Conservation (phyloP, 176 grass and related monocot species). For the Rhynchospora breviuscula region DNA sequence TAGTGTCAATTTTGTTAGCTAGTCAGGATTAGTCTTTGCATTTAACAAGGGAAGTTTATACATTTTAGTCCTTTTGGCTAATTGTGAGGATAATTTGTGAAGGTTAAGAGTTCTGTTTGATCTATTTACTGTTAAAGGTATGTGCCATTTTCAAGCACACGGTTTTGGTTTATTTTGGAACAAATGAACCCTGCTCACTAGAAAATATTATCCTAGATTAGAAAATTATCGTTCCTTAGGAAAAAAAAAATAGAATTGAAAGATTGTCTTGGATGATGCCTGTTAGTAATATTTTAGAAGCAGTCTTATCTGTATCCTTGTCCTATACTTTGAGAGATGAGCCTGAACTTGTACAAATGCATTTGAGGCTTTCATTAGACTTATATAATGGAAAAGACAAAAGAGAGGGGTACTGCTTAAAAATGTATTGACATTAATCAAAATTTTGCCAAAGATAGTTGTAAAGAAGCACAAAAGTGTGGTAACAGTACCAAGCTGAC, state of each 20-base stretch:
- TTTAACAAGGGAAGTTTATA: background rate
- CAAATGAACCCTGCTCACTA: background rate
- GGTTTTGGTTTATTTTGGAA: background rate
- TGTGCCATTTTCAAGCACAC: background rate
- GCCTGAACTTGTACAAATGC: background rate
- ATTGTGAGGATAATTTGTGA: background rate
- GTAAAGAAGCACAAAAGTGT: background rate
- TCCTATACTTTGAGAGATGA: background rate
- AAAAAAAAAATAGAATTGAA: no score
- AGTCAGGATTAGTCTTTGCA: background rate
- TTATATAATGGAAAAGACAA: background rate
- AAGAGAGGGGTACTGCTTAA: background rate
- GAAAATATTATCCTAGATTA: constrained; percentile 1
- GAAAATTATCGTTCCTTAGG: background rate
- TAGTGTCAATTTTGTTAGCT: background rate
- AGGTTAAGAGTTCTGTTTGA: background rate
- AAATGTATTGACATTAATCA: background rate
- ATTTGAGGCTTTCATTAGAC: background rate
- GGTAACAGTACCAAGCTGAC: background rate
- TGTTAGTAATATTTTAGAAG: no score
- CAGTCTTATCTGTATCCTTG: background rate
- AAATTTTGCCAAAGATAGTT: background rate
- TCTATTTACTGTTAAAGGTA: background rate
- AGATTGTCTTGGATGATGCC: no score
- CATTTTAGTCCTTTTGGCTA: background rate